phyloP scores from a whole-genome alignment of 371 early-diverging fungal genomes.

The Modicella reniformis region DNA sequence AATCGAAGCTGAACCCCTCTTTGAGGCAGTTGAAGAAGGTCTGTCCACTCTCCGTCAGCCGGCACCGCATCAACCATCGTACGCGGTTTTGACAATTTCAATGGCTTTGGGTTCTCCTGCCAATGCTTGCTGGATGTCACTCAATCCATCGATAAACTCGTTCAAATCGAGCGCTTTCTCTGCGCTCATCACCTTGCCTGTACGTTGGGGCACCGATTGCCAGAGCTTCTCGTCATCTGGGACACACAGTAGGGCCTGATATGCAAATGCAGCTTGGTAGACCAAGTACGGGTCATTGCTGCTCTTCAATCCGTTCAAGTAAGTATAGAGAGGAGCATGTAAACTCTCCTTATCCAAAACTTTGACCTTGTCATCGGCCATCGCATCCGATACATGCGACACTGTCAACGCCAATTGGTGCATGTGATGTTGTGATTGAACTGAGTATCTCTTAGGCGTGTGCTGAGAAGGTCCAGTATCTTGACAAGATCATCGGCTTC shows the following conservation, averaged over 20 bases:
- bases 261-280: conserved; percentile 13
- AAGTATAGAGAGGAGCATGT: not conserved
- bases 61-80: no score
- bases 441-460: not conserved
- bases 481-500: conserved; percentile 7
- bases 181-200: not conserved
- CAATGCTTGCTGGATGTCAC: no score
- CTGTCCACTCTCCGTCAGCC: no score
- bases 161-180: no score
- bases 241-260: conserved; percentile 14
- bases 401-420: not conserved
- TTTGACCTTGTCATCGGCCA: conserved; percentile 5
- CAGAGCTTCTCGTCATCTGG: conserved; percentile 3
- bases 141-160: no score
- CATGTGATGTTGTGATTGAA: not conserved
- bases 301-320: not conserved
- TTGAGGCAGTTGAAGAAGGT: no score
- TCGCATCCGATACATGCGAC: conserved; percentile 5
- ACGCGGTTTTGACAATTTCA: no score
- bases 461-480: conserved; percentile 10
- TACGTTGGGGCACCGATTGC: not conserved
- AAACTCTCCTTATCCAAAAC: not conserved
- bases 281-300: conserved; percentile 4
- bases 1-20: no score
- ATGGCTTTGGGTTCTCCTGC: no score